Base-by-base conservation (phyloP, 768 basidiomycete species). In the Lenzites betulinus region DNA sequence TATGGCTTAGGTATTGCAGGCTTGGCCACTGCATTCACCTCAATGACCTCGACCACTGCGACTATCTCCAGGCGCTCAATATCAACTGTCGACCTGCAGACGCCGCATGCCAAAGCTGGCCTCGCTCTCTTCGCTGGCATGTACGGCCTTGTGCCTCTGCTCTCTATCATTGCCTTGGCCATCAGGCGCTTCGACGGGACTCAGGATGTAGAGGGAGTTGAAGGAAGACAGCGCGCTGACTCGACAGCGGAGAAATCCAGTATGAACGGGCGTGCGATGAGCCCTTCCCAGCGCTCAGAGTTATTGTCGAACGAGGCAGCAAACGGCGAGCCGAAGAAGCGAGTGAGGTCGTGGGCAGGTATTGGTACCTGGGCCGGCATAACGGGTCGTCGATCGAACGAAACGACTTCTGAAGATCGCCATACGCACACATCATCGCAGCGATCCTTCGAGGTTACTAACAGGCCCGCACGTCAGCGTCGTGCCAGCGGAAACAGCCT, bases 1-100 rank as follows among this genome's bases (percentile, higher is more conserved):
- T 90, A 85, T 66, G 84, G 76, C 15, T 66, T 84, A 25, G 91
- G 91, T 28, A 65, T 92, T 20, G 84, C 75, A 26, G 89, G 88
- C 11, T 70, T 92, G 47, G 81, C 76, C 18, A 76, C 81, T 2
- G 79, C 89, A 7, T 90, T 92, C 72, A 86, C 84, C 1, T 80
- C 85, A 42, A 79, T 83, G 54, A 73, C 63, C 23, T 64, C 73
- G 41, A 59, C 63, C 42, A 18, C 74, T 7, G 55, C 69, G 13
- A 39, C 51, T 8, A n/a, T 71, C 33, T 36, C 58, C 30, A 78
- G 73, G 63, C 76, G 78, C 47, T 68, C 74, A 47, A 69, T 76
- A 13, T 64, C 72, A 42, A 63, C 67, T 43, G 51, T 64, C 16
- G 51, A 74, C 59, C 78, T 92, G 46, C 77, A 74, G 59, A 92